Percentiles rank a stretch among this genome's conserved stretches.
Evolutionary conservation across 768 basidiomycete species (phyloP).

Genomic region (Saitozyma sp.): DNA sequence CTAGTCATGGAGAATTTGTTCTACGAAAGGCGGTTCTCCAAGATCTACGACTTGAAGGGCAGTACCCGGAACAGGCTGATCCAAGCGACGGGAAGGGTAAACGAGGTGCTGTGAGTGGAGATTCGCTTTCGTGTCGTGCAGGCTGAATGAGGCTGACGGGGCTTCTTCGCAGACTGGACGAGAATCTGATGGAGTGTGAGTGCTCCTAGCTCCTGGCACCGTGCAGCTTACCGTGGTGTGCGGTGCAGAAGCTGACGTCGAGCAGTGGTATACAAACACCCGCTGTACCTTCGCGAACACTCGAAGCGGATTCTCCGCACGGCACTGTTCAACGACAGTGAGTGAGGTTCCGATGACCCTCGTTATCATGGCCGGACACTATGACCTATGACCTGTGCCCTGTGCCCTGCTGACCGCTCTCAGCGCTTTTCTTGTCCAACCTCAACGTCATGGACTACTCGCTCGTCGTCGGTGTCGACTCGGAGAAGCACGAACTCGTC

Average conservation of each 20-base stretch:
- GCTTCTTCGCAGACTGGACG: slow-evolving; percentile 62
- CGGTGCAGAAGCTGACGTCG: slow-evolving; percentile 17
- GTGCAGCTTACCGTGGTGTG: neutral
- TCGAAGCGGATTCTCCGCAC: slow-evolving; percentile 88
- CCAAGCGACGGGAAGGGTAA: slow-evolving; percentile 80
- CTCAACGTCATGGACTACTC: slow-evolving; percentile 95
- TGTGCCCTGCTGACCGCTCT: neutral
- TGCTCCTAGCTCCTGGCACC: slow-evolving; percentile 6
- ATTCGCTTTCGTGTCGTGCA: neutral
- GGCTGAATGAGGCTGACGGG: neutral
- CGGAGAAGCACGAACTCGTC: slow-evolving; percentile 81
- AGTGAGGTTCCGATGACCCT: slow-evolving; percentile 4
- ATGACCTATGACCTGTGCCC: too few species aligned
- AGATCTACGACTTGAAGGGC: slow-evolving; percentile 97
- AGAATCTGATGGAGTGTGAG: slow-evolving; percentile 89
- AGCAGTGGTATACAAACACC: slow-evolving; percentile 76
- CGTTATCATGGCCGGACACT: too few species aligned
- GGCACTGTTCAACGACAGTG: slow-evolving; percentile 84
- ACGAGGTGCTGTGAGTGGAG: slow-evolving; percentile 71
- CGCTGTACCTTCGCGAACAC: slow-evolving; percentile 94
- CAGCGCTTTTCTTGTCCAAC: slow-evolving; percentile 80
- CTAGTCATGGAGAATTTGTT: slow-evolving; percentile 93
- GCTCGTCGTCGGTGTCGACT: slow-evolving; percentile 91
- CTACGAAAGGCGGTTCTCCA: slow-evolving; percentile 85
- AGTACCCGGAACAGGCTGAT: slow-evolving; percentile 92